Evolutionary conservation across 2,329 filamentous ascomycete species (phyloP).

Genomic region (Aspergillus persii): DNA sequence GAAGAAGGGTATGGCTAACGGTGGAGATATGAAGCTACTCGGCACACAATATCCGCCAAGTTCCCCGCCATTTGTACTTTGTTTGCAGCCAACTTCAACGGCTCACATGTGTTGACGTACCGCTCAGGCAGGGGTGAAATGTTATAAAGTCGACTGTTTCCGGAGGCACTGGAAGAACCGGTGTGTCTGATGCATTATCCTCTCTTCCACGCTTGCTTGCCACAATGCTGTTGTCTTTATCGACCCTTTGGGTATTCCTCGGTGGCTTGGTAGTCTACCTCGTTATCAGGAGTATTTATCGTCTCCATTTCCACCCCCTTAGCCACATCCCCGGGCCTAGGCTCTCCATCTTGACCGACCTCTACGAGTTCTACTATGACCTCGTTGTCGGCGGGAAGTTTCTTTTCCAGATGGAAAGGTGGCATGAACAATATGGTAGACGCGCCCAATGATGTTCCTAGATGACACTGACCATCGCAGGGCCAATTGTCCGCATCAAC

Average conservation of each 20-base stretch:
- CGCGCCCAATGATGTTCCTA: background rate
- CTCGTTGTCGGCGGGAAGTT: slow-evolving; percentile 22
- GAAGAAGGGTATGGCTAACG: too few relatives aligned
- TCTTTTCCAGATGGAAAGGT: slow-evolving; percentile 21
- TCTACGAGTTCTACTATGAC: slow-evolving; percentile 32
- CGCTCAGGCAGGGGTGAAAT: too few relatives aligned
- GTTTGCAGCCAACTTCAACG: too few relatives aligned
- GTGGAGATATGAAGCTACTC: too few relatives aligned
- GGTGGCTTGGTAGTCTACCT: background rate
- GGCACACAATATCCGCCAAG: too few relatives aligned
- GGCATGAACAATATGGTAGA: slow-evolving; percentile 29
- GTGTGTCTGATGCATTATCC: too few relatives aligned
- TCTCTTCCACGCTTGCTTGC: background rate
- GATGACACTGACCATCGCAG: slow-evolving; percentile 8
- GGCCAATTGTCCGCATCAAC: slow-evolving; percentile 38
- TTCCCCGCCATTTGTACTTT: too few relatives aligned
- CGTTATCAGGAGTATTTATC: slow-evolving; percentile 14
- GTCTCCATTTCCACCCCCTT: slow-evolving; percentile 31
- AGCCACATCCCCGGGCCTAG: slow-evolving; percentile 33
- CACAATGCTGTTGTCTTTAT: background rate
- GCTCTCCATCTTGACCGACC: slow-evolving; percentile 26
- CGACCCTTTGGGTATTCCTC: background rate
- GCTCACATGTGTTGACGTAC: too few relatives aligned
- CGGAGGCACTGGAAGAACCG: background rate
- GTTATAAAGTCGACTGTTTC: background rate